Percentiles rank a stretch among this genome's conserved stretches.
These are phyloP conservation scores for Lichtheimia ramosa DNA, from an alignment of 371 early-diverging fungal species.

Conservation along the genomic window DNA sequence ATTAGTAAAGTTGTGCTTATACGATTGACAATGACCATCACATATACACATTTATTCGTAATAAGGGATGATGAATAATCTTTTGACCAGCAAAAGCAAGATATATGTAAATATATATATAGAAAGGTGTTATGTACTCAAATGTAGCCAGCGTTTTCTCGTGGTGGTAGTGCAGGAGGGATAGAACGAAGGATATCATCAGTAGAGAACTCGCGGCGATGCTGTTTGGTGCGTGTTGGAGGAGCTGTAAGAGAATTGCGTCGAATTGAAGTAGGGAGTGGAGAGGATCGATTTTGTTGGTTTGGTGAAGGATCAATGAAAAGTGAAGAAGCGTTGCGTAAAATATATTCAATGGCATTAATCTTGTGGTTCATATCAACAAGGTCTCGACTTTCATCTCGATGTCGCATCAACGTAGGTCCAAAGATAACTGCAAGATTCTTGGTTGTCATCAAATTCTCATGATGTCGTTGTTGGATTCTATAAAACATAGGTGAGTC, in stretches of 20 bases:
- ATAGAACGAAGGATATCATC: conserved; percentile 13
- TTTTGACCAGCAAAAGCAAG: too few species aligned
- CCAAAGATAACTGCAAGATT: conserved; percentile 94
- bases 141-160: conserved; percentile 41
- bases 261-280: conserved; percentile 12
- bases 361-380: conserved; percentile 81
- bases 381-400: conserved; percentile 67
- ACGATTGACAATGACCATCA: too few species aligned
- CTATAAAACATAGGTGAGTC: conserved; percentile 12
- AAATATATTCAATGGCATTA: conserved; percentile 63
- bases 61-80: too few species aligned
- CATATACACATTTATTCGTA: too few species aligned
- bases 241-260: conserved; percentile 3
- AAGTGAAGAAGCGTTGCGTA: conserved; percentile 44
- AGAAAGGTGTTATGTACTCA: conserved; percentile 10
- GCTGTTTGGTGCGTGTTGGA: conserved; percentile 7
- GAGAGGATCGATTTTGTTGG: conserved; percentile 17
- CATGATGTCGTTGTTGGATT: conserved; percentile 51
- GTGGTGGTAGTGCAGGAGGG: conserved; percentile 38
- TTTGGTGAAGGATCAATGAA: conserved; percentile 19
- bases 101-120: background rate
- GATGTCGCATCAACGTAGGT: conserved; percentile 82
- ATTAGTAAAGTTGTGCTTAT: too few species aligned
- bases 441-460: conserved; percentile 87
- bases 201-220: conserved; percentile 30